Base-by-base conservation (phyloP, 805 yeast genomes). In the Starmera caribaea region DNA sequence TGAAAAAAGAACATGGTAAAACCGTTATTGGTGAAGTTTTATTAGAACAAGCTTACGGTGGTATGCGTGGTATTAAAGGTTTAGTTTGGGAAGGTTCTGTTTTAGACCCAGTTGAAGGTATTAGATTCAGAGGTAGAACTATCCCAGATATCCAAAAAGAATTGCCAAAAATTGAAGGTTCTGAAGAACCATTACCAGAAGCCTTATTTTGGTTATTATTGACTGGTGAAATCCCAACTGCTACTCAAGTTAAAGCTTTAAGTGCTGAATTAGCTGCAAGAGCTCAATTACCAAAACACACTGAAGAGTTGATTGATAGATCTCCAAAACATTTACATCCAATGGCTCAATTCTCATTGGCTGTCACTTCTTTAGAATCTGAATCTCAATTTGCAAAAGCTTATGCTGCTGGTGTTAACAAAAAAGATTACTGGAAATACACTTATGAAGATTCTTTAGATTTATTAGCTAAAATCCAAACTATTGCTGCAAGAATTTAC, bases 71-170 rank as follows among this genome's bases (percentile, higher is more conserved):
- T 58, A 79, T 83, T 62, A 79, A 80, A 64, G 85, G 86, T 52
- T 69, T 84, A 46, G 88, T 83, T 39, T 83, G 92, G 92, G 94
- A 83, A 71, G 90, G 90, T 49, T 81, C 90, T 37, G 90, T 82
- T 28, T 66, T 83, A 54, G 94, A 83, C 59, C 82, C 94, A 43
- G 76, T 75, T 48, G 92, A 83, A 63, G 94, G 94, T 63, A 84
- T 83, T 58, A 76, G 88, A 61, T 83, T 83, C 73, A 80, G 90
- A 64, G 90, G 90, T 52, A 70, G 72, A 60, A 82, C 92, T 48
- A 84, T 83, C 53, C 89, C 89, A 47, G 89, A 83, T 49, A 71
- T 81, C 58, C 84, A 76, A 61, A 69, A 69, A 53, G 76, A 74
- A 61, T 71, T 83, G 47, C 94, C 94, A 68, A 78, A 79, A 68